Conservation (phyloP, 768 basidiomycete genomes). For the Zangia roseola region DNA sequence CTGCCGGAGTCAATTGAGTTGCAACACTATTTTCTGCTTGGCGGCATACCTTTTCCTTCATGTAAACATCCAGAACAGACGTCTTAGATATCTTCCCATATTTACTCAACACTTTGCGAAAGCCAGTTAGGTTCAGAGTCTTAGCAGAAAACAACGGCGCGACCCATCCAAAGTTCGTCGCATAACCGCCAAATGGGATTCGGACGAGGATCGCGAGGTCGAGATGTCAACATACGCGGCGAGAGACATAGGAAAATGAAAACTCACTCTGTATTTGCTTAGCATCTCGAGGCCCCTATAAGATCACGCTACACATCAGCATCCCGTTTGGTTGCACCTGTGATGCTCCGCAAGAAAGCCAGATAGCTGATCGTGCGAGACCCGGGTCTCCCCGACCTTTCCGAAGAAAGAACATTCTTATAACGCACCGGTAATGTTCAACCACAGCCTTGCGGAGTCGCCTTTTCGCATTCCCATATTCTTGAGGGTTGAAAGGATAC, state of each 20-base stretch:
- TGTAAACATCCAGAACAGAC: constrained; percentile 72
- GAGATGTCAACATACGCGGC: neutral
- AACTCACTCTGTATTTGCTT: constrained; percentile 80
- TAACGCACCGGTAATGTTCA: constrained; percentile 74
- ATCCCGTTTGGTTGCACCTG: neutral
- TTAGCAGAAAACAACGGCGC: constrained; percentile 25
- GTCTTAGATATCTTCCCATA: constrained; percentile 80
- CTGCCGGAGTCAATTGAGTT: constrained; percentile 32
- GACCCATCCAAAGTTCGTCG: neutral
- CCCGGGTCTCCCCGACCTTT: neutral
- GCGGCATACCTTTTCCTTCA: constrained; percentile 63
- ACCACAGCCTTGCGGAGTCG: constrained; percentile 79
- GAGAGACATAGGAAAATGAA: neutral
- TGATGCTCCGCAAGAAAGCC: neutral
- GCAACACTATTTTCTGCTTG: neutral
- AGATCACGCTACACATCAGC: constrained; percentile 9
- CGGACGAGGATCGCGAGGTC: neutral
- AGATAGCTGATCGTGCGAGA: neutral
- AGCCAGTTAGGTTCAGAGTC: constrained; percentile 88
- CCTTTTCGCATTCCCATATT: constrained; percentile 83
- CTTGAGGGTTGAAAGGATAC: constrained; percentile 57
- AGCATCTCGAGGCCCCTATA: constrained; percentile 75
- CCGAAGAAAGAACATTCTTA: neutral
- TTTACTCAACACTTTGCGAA: constrained; percentile 83
- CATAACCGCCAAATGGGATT: neutral